Evolutionary conservation across 495 filamentous ascomycete genomes (phyloP), one percentile per base, ranked within the genome.

Genomic region (Thermothielavioides terrestris): DNA sequence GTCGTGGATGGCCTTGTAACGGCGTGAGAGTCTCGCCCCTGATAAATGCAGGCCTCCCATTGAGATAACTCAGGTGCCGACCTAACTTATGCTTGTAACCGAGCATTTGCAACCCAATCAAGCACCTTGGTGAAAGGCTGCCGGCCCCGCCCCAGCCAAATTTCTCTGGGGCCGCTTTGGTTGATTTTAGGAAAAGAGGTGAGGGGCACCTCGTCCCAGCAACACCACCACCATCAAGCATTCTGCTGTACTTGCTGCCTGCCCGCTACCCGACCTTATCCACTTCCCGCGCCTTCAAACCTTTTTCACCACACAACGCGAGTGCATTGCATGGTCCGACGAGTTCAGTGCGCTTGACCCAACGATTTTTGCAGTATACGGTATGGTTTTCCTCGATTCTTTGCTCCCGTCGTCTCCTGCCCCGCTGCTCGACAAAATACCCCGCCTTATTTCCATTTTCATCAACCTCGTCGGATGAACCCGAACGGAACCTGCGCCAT

Each of bases 131-230:
- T 8, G 6, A 17, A 15, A 17, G 37, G 18, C 36, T 46, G 41
- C 26, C 10, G 7, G 43, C 17, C 39, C 39, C 30, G 17, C 52
- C 41, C 35, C 22, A 4, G 44, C 44, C 43, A 49, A 48, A 31
- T 52, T 52, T 52, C 45, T 36, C 40, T 35, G 42, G n/a, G 46
- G 45, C 26, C 26, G 38, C 46, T 12, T 37, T 48, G 38, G 41
- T 44, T 50, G 46, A 50, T 46, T 39, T 36, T 21, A 20, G 25
- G 34, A n/a, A 46, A 50, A n/a, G n/a, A n/a, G n/a, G 46, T 55
- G 53, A 55, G 53, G 53, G 53, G 53, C 53, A 55, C n/a, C n/a
- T n/a, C n/a, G 28, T 50, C 39, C 46, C 36, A 28, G 23, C 32
- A 45, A 42, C 52, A 50, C 40, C 40, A 42, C 46, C 46, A 28